Percentiles rank a stretch among this genome's conserved stretches.
phyloP scores from a whole-genome alignment of 352 stramenopile species.

The Globisporangium orthogonon region DNA sequence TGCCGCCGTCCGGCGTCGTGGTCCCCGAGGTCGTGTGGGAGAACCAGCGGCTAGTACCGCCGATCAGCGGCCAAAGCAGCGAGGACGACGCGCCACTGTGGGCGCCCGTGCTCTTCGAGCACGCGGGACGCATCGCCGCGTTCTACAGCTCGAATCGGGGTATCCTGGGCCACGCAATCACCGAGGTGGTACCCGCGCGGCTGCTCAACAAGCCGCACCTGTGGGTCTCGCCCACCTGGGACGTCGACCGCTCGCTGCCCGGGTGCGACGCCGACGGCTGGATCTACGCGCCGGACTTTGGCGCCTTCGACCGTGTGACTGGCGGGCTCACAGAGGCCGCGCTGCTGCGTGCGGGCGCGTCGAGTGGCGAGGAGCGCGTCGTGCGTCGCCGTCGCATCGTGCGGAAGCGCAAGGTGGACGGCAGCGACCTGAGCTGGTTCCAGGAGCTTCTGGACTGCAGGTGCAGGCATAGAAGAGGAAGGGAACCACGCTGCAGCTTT shows the following conservation, averaged over 20 bases:
- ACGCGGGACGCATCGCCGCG: constrained; percentile 28
- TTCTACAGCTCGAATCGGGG: constrained; percentile 67
- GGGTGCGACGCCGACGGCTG: constrained; percentile 63
- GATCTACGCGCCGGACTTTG: constrained; percentile 49
- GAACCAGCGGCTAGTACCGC: constrained; percentile 21
- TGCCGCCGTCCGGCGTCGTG: constrained; percentile 21
- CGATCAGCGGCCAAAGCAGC: constrained; percentile 2
- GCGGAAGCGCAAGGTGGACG: constrained; percentile 62
- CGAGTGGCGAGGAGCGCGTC: constrained; percentile 17
- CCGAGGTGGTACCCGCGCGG: constrained; percentile 55
- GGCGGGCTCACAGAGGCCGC: neutral
- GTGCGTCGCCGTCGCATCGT: constrained; percentile 49
- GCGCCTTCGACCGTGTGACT: constrained; percentile 19
- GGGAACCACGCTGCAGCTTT: neutral
- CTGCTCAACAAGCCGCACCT: constrained; percentile 66
- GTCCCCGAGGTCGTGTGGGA: constrained; percentile 52
- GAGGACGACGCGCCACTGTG: constrained; percentile 2
- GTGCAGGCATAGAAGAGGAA: constrained; percentile 13
- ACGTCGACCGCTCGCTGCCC: constrained; percentile 41
- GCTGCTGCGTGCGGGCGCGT: neutral
- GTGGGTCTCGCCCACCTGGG: constrained; percentile 61
- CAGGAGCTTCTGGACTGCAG: constrained; percentile 78
- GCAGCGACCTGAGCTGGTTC: constrained; percentile 76
- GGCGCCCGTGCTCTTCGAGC: constrained; percentile 38
- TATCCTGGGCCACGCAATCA: constrained; percentile 39